Conservation (phyloP, 805 yeast species). For the Vanderwaltozyma tropicalis region DNA sequence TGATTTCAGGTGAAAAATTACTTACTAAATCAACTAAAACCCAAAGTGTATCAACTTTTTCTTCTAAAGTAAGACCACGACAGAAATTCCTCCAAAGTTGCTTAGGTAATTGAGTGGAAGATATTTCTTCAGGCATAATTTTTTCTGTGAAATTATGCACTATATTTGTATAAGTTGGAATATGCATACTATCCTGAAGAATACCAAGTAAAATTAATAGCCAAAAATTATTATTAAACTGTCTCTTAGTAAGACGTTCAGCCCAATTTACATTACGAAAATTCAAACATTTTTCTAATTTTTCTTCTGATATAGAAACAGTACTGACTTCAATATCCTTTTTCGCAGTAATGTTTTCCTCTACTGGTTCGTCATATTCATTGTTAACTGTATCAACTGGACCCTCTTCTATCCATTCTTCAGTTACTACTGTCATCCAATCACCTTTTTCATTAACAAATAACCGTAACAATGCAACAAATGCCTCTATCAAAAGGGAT, state of each 20-base stretch:
- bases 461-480: conserved; percentile 22
- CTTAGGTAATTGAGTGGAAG: conserved; percentile 26
- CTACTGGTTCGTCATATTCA: conserved; percentile 14
- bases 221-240: conserved; percentile 81
- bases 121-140: conserved; percentile 36
- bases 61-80: conserved; percentile 37
- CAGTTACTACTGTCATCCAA: conserved; percentile 23
- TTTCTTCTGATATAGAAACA: conserved; percentile 5
- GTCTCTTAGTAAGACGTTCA: conserved; percentile 61
- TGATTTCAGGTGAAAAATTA: conserved; percentile 25
- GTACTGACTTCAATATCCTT: no score
- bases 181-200: conserved; percentile 31
- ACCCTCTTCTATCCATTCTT: conserved; percentile 19
- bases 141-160: conserved; percentile 43
- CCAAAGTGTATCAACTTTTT: conserved; percentile 47
- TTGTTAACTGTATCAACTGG: conserved; percentile 2
- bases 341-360: no score
- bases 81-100: conserved; percentile 44
- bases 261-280: conserved; percentile 63
- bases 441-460: conserved; percentile 27
- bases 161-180: conserved; percentile 20
- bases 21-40: conserved; percentile 52
- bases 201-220: conserved; percentile 67
- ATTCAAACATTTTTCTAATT: conserved; percentile 35
- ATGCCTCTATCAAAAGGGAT: conserved; percentile 20